Percentiles rank a stretch among this genome's conserved stretches.
Evolutionary conservation across 2,329 filamentous ascomycete genomes (phyloP).

Genomic region (Nothophoma quercina): DNA sequence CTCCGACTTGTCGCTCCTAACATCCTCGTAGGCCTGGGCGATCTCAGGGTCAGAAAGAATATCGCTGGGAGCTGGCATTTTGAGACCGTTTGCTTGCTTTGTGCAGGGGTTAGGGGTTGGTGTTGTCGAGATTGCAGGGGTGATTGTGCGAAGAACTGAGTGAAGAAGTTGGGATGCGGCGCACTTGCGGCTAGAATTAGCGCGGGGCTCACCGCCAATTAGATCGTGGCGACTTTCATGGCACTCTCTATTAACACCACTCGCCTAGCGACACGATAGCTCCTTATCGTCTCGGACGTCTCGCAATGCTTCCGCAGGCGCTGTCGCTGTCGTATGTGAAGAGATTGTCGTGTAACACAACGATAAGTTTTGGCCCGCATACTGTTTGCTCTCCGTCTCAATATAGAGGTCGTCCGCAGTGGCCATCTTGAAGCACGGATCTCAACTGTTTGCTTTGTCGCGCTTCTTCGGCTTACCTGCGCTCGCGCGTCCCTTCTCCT

Average conservation of each 20-base stretch:
- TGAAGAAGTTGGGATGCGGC: constrained; percentile 23
- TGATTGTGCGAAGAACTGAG: constrained; percentile 1
- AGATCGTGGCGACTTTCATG: constrained; percentile 2
- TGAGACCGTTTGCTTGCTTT: constrained; percentile 1
- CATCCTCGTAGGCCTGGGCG: constrained; percentile 69
- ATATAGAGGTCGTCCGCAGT: no score
- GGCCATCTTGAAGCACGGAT: no score
- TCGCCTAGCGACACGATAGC: neutral
- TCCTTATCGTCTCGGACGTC: neutral
- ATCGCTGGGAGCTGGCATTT: constrained; percentile 41
- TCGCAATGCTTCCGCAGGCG: neutral
- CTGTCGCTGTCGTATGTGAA: neutral
- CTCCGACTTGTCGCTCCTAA: constrained; percentile 70
- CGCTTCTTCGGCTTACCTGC: no score
- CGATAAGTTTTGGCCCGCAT: no score
- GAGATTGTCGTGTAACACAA: neutral
- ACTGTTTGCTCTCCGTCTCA: no score
- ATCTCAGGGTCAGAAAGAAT: constrained; percentile 61
- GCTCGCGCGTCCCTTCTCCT: no score
- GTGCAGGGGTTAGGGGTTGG: neutral
- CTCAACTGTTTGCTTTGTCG: no score
- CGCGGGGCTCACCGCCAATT: constrained; percentile 17
- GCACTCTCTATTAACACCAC: neutral
- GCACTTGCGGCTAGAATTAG: constrained; percentile 15
- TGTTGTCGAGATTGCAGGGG: constrained; percentile 12